Base-by-base conservation (phyloP, 352 stramenopile genomes). In the Albugo laibachii region DNA sequence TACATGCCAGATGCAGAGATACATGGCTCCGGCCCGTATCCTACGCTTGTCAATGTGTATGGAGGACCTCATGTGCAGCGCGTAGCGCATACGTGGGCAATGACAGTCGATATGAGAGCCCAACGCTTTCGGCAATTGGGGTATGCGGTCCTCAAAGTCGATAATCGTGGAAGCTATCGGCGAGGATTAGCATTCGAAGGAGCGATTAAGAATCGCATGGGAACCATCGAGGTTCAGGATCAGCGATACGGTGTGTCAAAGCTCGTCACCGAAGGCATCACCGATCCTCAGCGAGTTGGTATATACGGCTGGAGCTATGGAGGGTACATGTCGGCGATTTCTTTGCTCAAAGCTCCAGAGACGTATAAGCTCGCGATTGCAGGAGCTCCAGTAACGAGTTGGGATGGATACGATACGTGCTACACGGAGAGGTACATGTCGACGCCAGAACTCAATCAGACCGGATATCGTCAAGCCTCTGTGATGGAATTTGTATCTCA, bases 241-340 rank as follows among this genome's bases (percentile, higher is more conserved):
- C 81, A 95, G 53, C 59, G 83, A 37, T 70, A 85, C 48, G 80
- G 68, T 39, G 76, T 93, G 36, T 58, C 58, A 34, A 80, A 81
- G 58, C 64, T 97, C 38, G 62, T 92, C 13, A 40, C 65, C 11
- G 63, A 94, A 54, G 85, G 89, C 41, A 63, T 97, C 27, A 93
- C 83, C 38, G 80, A 96, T 57, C 54, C 78, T 12, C 80, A 69
- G 10, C 56, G 82, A 50, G 76, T 94, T 47, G 77, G 94, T 63
- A 96, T 99, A 56, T 97, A 97, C 61, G 95, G 95, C 41, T 99
- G 95, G 95, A 97, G 83, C 53, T 98, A 98, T 69, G 95, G 95
- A 45, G 95, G 95, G 13, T 98, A 98, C 69, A 92, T 98, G 77
- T 81, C 86, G 45, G 79, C 88, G 42, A 98, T 98, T 72, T 94